Evolutionary conservation across 345 rosid species (phyloP).

Genomic region (Noccaea caerulescens): DNA sequence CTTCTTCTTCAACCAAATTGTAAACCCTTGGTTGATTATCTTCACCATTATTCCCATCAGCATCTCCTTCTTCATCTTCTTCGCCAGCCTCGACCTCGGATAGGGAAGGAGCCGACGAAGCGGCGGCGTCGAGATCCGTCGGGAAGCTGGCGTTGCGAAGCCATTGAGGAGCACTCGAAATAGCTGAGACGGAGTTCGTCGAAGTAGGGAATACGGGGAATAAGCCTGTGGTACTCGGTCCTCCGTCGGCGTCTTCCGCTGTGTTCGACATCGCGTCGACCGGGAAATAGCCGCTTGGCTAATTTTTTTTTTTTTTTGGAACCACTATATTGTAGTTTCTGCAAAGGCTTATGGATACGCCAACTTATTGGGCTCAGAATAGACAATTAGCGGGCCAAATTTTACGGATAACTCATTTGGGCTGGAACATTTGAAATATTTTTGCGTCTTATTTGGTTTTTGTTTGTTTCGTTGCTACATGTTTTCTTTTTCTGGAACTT

Average conservation of each 20-base stretch:
- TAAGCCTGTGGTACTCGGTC: conserved; percentile 34
- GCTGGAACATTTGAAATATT: no score
- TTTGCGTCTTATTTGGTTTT: no score
- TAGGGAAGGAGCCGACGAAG: conserved; percentile 43
- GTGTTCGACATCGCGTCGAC: conserved; percentile 37
- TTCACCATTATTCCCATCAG: conserved; percentile 18
- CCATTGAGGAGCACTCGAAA: conserved; percentile 56
- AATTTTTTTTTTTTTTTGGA: background rate
- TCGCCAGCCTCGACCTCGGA: conserved; percentile 30
- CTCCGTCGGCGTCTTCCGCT: conserved; percentile 40
- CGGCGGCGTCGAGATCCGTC: conserved; percentile 59
- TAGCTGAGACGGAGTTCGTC: conserved; percentile 36
- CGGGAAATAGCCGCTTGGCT: background rate
- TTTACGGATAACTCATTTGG: background rate
- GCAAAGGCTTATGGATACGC: conserved; percentile 14
- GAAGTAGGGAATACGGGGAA: conserved; percentile 52
- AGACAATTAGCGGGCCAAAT: background rate
- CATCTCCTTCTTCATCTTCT: conserved; percentile 49
- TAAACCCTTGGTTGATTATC: conserved; percentile 41
- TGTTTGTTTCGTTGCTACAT: no score
- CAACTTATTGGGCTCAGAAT: background rate
- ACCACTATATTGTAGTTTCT: conserved; percentile 1
- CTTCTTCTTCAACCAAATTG: conserved; percentile 50
- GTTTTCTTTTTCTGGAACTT: no score
- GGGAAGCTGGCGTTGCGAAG: conserved; percentile 88